These are phyloP conservation scores for Jasminum sambac DNA, from an alignment of 257 asterid species.

Conservation along the genomic window DNA sequence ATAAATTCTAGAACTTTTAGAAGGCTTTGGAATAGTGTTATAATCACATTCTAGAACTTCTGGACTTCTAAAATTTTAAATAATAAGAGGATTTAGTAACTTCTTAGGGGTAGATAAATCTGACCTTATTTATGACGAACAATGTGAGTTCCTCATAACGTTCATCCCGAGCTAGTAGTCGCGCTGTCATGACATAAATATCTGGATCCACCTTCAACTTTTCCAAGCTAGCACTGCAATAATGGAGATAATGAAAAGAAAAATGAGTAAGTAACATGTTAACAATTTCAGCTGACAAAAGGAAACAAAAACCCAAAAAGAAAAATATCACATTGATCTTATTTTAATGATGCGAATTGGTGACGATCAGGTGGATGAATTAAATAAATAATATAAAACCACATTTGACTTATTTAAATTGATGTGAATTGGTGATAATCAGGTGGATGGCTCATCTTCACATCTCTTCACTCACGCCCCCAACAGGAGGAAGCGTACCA, in stretches of 20 bases:
- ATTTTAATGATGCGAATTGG: background rate
- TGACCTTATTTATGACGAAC: slow-evolving; percentile 76
- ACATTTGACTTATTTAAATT: no score
- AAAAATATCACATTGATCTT: background rate
- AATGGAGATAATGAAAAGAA: slow-evolving; percentile 20
- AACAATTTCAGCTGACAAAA: slow-evolving; percentile 21
- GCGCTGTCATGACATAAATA: slow-evolving; percentile 70
- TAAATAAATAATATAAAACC: no score
- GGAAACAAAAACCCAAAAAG: slow-evolving; percentile 12
- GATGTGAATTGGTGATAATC: no score
- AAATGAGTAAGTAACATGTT: slow-evolving; percentile 13
- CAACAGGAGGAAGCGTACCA: no score
- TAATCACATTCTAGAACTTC: no score
- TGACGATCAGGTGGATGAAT: slow-evolving; percentile 8
- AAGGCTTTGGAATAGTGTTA: no score
- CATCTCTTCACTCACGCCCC: no score
- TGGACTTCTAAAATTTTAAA: no score
- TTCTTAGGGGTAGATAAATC: slow-evolving; percentile 11
- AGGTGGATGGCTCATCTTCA: no score
- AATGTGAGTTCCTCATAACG: slow-evolving; percentile 71
- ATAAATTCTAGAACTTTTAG: no score
- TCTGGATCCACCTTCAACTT: slow-evolving; percentile 68
- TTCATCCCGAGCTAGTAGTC: slow-evolving; percentile 83
- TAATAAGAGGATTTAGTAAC: slow-evolving; percentile 5
- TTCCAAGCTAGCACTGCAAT: slow-evolving; percentile 73